Conservation (phyloP, 106 monocot genomes). For the Agapanthus africanus region DNA sequence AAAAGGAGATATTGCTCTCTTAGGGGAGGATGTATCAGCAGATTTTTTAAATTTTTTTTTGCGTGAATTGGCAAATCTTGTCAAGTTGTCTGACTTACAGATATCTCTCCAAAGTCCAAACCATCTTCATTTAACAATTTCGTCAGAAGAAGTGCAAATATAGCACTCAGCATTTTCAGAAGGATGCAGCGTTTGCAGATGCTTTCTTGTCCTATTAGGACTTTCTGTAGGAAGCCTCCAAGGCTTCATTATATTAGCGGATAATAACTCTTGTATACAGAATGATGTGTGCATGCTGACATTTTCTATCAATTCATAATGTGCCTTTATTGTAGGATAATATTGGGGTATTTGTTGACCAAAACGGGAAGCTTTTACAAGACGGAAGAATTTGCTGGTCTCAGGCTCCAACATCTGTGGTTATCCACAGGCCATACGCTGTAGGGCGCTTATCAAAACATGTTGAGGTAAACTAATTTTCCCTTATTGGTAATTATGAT, state of each 20-base stretch:
- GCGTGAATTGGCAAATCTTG: neutral
- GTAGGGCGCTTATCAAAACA: constrained; percentile 70
- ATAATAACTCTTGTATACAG: neutral
- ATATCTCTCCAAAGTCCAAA: neutral
- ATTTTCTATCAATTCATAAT: neutral
- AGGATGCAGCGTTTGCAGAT: neutral
- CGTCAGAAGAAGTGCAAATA: neutral
- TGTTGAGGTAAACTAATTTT: constrained; percentile 67
- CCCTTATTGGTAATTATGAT: neutral
- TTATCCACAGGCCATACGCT: constrained; percentile 79
- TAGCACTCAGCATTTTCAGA: neutral
- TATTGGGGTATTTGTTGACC: constrained; percentile 97
- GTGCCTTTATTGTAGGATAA: constrained; percentile 57
- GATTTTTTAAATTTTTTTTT: neutral
- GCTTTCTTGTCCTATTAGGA: neutral
- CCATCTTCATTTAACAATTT: neutral
- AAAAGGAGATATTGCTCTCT: too few species aligned
- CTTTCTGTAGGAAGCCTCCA: neutral
- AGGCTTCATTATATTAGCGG: neutral
- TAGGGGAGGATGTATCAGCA: neutral
- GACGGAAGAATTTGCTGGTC: constrained; percentile 96
- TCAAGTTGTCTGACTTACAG: neutral
- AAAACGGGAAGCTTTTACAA: constrained; percentile 97
- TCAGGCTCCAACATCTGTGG: constrained; percentile 69
- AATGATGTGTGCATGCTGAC: neutral